Evolutionary conservation across 495 filamentous ascomycete genomes (phyloP), one percentile per base, ranked within the genome.

Genomic region (Hypoxylon lienhwacheense): DNA sequence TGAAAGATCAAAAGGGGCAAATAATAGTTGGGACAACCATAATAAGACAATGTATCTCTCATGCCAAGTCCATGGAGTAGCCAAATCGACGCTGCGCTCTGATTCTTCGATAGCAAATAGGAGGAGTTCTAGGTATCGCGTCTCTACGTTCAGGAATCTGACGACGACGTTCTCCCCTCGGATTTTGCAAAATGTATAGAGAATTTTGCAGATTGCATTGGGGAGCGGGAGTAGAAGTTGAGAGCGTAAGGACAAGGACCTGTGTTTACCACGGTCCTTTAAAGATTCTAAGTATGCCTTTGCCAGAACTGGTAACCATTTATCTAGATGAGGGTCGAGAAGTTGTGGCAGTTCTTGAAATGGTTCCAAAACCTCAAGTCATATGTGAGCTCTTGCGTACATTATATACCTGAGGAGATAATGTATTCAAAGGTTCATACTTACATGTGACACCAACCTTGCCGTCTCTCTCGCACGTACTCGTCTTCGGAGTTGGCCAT

Each of bases 341-440:
- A 99, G 81, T 66, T 99, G 93, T 14, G 93, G 92, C 61, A 89
- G 86, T 73, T 97, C 93, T 77, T 96, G 93, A 65, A 97, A 97
- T 26, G 86, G 89, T 53, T 96, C 90, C 24, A 98, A 77, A 77
- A 95, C 69, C 70, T 70, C 22, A 3, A 46, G 16, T 12, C 7
- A 16, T 15, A 31, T 28, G 45, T 68, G 26, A 73, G 61, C 15
- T 46, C 17, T 28, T 16, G 10, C 12, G 17, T 5, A 1, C 7
- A 5, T 28, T 14, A 16, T 39, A 8, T 31, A 40, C 4, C 14
- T 8, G 14, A 16, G 31, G 11, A 41, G 7, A 41, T 41, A 35
- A 24, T 7, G 4, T n/a, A n/a, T n/a, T n/a, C n/a, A n/a, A n/a
- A n/a, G n/a, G n/a, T n/a, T n/a, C n/a, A n/a, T n/a, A 48, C 68